Base-by-base conservation (phyloP, 2,329 filamentous ascomycete species). In the Diaporthe australafricana region DNA sequence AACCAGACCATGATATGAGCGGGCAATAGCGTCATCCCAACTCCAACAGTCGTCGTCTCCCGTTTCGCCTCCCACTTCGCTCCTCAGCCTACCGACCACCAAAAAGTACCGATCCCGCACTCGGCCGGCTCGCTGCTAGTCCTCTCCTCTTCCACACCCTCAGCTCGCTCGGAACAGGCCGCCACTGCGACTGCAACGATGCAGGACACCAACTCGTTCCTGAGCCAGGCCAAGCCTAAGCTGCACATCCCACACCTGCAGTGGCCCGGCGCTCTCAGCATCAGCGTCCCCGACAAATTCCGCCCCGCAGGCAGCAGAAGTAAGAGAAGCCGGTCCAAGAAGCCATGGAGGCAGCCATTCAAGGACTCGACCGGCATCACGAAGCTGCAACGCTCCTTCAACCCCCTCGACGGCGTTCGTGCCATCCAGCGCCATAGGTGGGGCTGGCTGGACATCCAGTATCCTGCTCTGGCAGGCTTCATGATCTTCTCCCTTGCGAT, bases 371-470 rank as follows among this genome's bases (percentile, higher is more conserved):
- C 55, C 81, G 93, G 65, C 92, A 92, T 98, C 78, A 89, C 94
- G 65, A 88, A 87, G 38, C 86, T 98, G 70, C 89, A 97, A 82
- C 95, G 91, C 20, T 98, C 95, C 1, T 93, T 95, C 82, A 95
- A 93, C 76, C 92, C 94, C 6, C 86, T 89, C 77, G 92, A 97
- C 79, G 95, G 94, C 16, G 83, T 98, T 73, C 89, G 90, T 73
- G 89, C 92, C 47, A 86, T 98, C 74, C 92, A 92, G 77, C 89
- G 89, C 73, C 94, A 96, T 80, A 90, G 90, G 75, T 98, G 94
- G 94, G 92, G 89, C 66, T 85, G 92, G 66, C 93, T 95, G 80
- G 96, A 98, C 82, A 88, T 93, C 50, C 95, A 98, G 83, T 97
- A 98, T 81, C 81, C 94, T 65, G 85, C 96, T 71, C 84, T 97